These are phyloP conservation scores for Spirogloea muscicola DNA, from an alignment of 139 green algal species.

Conservation along the genomic window DNA sequence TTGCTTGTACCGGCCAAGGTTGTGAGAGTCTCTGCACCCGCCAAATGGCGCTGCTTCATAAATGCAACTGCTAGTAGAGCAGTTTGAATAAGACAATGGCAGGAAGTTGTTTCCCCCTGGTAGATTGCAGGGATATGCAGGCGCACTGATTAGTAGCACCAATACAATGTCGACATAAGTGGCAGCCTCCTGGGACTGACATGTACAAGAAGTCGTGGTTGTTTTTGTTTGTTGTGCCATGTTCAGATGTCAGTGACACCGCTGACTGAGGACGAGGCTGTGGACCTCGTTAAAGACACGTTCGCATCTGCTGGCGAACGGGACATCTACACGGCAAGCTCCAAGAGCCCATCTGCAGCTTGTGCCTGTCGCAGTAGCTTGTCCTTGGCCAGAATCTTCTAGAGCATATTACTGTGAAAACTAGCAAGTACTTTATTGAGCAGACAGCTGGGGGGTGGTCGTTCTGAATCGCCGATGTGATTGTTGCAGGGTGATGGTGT, in stretches of 20 bases:
- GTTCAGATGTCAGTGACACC: conserved; percentile 37
- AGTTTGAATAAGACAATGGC: neutral
- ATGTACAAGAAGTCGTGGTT: no score
- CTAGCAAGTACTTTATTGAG: no score
- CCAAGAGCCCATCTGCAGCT: no score
- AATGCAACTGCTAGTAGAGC: neutral
- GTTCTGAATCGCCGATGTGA: no score
- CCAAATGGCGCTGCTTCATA: neutral
- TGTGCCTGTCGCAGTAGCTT: neutral
- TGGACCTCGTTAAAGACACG: conserved; percentile 93
- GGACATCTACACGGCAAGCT: conserved; percentile 95
- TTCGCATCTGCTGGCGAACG: conserved; percentile 92
- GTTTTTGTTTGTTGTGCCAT: conserved; percentile 17
- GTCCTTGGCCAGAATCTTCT: no score
- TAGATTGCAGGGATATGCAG: neutral
- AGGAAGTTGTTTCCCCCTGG: neutral
- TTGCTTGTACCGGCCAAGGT: conserved; percentile 74
- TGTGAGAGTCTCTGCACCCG: neutral
- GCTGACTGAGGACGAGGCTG: conserved; percentile 64
- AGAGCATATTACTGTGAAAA: no score
- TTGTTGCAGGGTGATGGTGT: conserved; percentile 82
- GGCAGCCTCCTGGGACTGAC: no score
- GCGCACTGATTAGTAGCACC: no score
- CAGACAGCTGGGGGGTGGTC: no score
- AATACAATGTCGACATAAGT: no score